Percentiles rank a stretch among this genome's conserved stretches.
Conservation (phyloP, 352 stramenopile species). For the Pythium phragmitis region DNA sequence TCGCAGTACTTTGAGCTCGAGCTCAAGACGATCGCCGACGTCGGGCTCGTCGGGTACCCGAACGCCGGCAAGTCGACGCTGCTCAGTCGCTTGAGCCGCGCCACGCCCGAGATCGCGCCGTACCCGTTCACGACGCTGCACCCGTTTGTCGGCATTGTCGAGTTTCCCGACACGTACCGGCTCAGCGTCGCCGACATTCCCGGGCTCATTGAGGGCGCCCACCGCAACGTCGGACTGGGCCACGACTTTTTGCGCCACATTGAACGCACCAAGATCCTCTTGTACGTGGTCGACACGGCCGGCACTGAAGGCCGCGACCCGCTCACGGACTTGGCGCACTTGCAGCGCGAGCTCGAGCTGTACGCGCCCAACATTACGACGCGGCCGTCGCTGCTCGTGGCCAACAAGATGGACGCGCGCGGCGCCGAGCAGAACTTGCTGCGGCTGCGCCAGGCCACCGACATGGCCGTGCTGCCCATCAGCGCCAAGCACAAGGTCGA, state of each 20-base stretch:
- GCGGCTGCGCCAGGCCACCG: slow-evolving; percentile 64
- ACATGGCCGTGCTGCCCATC: slow-evolving; percentile 77
- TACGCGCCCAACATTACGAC: slow-evolving; percentile 86
- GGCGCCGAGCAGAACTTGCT: slow-evolving; percentile 80
- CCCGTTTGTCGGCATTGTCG: slow-evolving; percentile 94
- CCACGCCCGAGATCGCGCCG: slow-evolving; percentile 93
- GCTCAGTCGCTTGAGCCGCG: slow-evolving; percentile 91
- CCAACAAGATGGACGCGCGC: slow-evolving; percentile 90
- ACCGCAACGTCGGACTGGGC: slow-evolving; percentile 96
- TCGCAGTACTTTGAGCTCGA: slow-evolving; percentile 96
- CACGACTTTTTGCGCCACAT: slow-evolving; percentile 98
- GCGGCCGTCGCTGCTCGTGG: slow-evolving; percentile 80
- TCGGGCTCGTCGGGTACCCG: slow-evolving; percentile 98
- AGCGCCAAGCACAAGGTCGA: slow-evolving; percentile 87
- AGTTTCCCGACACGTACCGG: slow-evolving; percentile 93
- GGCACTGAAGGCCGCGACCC: slow-evolving; percentile 80
- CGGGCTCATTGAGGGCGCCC: slow-evolving; percentile 89
- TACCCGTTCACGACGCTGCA: slow-evolving; percentile 99
- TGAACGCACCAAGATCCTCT: slow-evolving; percentile 94
- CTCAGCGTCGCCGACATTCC: slow-evolving; percentile 90
- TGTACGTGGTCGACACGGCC: slow-evolving; percentile 85
- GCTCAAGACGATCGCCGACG: slow-evolving; percentile 97
- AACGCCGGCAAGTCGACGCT: slow-evolving; percentile 98
- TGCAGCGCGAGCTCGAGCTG: slow-evolving; percentile 85
- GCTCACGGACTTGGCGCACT: slow-evolving; percentile 67